phyloP scores from a whole-genome alignment of 352 stramenopile genomes.

The Globisporangium cystogenes region DNA sequence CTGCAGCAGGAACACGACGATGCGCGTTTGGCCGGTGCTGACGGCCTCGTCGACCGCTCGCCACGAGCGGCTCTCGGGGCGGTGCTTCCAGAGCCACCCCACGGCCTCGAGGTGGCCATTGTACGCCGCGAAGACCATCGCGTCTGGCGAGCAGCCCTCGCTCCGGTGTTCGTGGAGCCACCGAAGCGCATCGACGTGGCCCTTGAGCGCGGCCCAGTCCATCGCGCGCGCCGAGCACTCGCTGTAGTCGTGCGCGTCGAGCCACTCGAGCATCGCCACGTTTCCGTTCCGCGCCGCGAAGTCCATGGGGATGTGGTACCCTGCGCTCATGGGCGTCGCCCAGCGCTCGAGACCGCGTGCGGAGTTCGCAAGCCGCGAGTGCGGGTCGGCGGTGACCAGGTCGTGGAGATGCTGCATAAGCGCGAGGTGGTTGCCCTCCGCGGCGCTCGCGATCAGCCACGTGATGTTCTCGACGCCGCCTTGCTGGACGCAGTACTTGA shows the following conservation, averaged over 20 bases:
- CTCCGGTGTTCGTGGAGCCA: conserved; percentile 11
- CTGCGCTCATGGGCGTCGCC: background rate
- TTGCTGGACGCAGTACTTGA: background rate
- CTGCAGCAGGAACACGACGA: conserved; percentile 1
- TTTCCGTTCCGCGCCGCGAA: background rate
- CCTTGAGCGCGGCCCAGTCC: background rate
- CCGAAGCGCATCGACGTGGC: background rate
- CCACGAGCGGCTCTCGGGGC: background rate
- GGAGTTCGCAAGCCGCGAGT: background rate
- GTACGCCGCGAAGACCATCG: conserved; percentile 6
- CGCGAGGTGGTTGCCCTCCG: background rate
- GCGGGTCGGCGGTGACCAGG: background rate
- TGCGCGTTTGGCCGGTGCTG: background rate
- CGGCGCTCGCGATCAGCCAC: background rate
- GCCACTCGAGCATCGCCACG: background rate
- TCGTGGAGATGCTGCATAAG: background rate
- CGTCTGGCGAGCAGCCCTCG: conserved; percentile 11
- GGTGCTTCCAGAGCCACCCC: background rate
- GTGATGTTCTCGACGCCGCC: background rate
- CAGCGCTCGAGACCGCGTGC: background rate
- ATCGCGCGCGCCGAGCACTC: background rate
- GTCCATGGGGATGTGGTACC: background rate
- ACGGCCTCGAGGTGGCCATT: background rate
- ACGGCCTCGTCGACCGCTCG: background rate
- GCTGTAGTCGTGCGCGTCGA: background rate